Evolutionary conservation across 352 stramenopile genomes (phyloP).

Genomic region (Phytophthora multivora): DNA sequence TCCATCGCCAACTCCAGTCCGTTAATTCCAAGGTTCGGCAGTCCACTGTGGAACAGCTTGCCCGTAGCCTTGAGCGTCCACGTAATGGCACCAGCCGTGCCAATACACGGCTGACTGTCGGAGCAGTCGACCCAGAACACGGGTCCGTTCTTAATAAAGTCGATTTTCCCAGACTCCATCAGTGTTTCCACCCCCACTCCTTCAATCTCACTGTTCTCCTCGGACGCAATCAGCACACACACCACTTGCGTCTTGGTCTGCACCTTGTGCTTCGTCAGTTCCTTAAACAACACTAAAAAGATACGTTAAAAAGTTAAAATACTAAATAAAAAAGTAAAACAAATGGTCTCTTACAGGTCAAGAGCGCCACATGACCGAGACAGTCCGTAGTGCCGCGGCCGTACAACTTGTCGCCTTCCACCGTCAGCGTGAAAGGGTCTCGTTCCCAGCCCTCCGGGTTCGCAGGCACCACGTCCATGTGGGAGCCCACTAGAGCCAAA

Average conservation of each 20-base stretch:
- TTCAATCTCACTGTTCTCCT: constrained; percentile 84
- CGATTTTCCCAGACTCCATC: constrained; percentile 88
- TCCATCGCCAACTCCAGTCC: constrained; percentile 90
- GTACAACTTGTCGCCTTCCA: constrained; percentile 93
- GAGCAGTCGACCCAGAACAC: constrained; percentile 94
- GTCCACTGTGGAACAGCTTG: constrained; percentile 92
- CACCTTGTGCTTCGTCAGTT: constrained; percentile 81
- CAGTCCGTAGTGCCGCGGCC: constrained; percentile 93
- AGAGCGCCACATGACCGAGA: constrained; percentile 91
- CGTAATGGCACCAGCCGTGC: constrained; percentile 85
- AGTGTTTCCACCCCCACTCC: constrained; percentile 91
- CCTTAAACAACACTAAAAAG: constrained; percentile 55
- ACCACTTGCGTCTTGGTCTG: constrained; percentile 78
- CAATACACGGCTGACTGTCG: constrained; percentile 93
- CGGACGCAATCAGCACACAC: constrained; percentile 90
- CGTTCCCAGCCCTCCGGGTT: constrained; percentile 90
- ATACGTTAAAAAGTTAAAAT: constrained; percentile 2
- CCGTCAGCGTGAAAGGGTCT: constrained; percentile 88
- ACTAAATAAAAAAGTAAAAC: not conserved
- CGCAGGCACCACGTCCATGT: constrained; percentile 94
- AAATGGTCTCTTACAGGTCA: constrained; percentile 63
- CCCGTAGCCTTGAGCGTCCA: constrained; percentile 91
- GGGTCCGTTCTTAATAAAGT: constrained; percentile 92
- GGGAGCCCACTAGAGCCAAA: constrained; percentile 86
- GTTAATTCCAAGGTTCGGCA: constrained; percentile 92